These are phyloP conservation scores for Meira nashicola DNA, from an alignment of 1,284 basidiomycete genomes.

Conservation along the genomic window DNA sequence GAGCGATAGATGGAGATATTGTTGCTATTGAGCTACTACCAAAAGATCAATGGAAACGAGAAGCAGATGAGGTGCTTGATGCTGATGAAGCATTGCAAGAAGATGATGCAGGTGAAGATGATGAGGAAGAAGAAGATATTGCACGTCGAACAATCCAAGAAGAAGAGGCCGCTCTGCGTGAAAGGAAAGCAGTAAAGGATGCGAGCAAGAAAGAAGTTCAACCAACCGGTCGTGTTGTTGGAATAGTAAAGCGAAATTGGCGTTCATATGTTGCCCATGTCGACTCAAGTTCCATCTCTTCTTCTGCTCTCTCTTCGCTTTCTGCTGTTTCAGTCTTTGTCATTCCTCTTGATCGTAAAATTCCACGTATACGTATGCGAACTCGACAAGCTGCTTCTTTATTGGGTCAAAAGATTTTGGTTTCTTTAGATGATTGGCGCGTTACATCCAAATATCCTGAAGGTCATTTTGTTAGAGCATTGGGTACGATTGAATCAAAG, in stretches of 20 bases:
- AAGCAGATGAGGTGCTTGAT: conserved; percentile 86
- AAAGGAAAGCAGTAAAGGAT: conserved; percentile 56
- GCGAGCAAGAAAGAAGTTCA: conserved; percentile 49
- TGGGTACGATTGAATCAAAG: conserved; percentile 87
- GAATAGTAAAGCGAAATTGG: conserved; percentile 93
- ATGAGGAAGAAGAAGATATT: conserved; percentile 54
- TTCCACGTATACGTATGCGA: conserved; percentile 88
- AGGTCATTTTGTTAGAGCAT: conserved; percentile 89
- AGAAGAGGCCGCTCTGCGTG: conserved; percentile 34
- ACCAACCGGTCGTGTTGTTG: conserved; percentile 87
- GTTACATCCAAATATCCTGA: conserved; percentile 84
- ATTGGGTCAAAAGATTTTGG: conserved; percentile 88
- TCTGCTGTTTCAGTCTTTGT: conserved; percentile 91
- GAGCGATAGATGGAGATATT: conserved; percentile 86
- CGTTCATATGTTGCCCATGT: conserved; percentile 88
- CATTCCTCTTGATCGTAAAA: conserved; percentile 81
- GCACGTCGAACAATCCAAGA: conserved; percentile 52
- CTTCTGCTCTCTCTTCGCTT: conserved; percentile 67
- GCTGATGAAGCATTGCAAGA: conserved; percentile 71
- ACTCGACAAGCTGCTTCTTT: conserved; percentile 88
- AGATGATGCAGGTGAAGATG: conserved; percentile 67
- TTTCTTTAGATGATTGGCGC: conserved; percentile 91
- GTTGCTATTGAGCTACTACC: conserved; percentile 86
- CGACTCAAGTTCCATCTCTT: conserved; percentile 76
- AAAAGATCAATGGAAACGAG: conserved; percentile 85